Conservation (phyloP, 2,329 filamentous ascomycete species). For the Zymoseptoria ardabiliae region DNA sequence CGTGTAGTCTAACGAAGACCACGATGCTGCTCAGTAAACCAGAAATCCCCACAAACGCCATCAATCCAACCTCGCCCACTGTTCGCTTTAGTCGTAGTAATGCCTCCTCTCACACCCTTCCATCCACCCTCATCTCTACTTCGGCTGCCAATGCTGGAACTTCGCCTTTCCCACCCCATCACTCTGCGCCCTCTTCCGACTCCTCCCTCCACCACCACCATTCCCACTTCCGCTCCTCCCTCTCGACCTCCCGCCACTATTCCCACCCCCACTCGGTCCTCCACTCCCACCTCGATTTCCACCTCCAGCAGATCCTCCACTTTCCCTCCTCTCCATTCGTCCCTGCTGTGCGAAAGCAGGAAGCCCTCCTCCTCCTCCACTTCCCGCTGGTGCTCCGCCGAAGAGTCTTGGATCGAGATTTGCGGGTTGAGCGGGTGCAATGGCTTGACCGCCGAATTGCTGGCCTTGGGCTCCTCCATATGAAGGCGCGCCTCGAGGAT, state of each 20-base stretch:
- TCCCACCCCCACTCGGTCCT: background rate
- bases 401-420: constrained; percentile 8
- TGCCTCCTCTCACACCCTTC: background rate
- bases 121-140: background rate
- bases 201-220: background rate
- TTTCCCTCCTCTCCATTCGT: constrained; percentile 2
- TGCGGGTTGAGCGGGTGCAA: constrained; percentile 21
- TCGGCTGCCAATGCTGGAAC: background rate
- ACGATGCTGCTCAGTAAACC: no score
- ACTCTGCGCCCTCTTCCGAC: constrained; percentile 1
- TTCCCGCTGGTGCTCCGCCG: constrained; percentile 6
- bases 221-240: background rate
- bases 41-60: no score
- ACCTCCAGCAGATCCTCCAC: background rate
- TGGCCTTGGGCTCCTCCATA: constrained; percentile 1
- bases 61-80: no score
- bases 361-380: background rate
- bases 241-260: background rate
- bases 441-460: constrained; percentile 19
- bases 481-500: background rate
- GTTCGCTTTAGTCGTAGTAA: no score
- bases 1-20: no score
- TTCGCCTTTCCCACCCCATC: background rate
- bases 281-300: background rate
- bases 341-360: constrained; percentile 27